Conservation (phyloP, 192 early-diverging fungal species). For the Radiomyces spectabilis region DNA sequence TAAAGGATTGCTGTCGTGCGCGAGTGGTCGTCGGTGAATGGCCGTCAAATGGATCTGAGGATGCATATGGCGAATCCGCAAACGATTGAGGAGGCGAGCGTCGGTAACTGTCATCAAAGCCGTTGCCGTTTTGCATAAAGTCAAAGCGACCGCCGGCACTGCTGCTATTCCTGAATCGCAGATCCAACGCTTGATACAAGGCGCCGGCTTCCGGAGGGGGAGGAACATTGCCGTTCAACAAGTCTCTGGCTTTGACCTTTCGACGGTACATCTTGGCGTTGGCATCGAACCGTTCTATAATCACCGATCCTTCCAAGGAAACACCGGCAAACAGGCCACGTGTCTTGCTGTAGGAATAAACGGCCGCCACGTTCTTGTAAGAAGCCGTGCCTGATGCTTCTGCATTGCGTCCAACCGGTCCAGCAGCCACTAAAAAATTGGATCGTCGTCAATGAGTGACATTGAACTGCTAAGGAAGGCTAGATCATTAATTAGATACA, state of each 20-base stretch:
- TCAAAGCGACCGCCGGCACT: too few species aligned
- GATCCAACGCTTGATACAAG: constrained; percentile 65
- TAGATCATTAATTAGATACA: background rate
- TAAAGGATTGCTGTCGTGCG: background rate
- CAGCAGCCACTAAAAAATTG: constrained; percentile 59
- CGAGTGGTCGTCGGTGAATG: too few species aligned
- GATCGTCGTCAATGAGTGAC: background rate
- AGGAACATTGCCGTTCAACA: constrained; percentile 65
- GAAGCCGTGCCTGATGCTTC: constrained; percentile 72
- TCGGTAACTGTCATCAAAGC: too few species aligned
- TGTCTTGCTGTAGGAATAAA: constrained; percentile 87
- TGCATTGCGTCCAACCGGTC: constrained; percentile 78
- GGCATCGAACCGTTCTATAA: constrained; percentile 82
- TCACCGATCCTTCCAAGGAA: constrained; percentile 67
- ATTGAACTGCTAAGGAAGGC: too few species aligned
- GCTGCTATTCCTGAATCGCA: background rate
- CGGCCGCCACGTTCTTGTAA: constrained; percentile 66
- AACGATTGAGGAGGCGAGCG: too few species aligned
- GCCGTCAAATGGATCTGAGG: too few species aligned
- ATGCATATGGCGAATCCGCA: too few species aligned
- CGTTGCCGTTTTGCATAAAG: too few species aligned
- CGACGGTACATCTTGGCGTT: constrained; percentile 93
- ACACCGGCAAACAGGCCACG: constrained; percentile 88
- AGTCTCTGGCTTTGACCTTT: constrained; percentile 67
- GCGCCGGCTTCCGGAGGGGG: constrained; percentile 72